Evolutionary conservation across 2,329 filamentous ascomycete species (phyloP), one percentile per base, ranked within the genome.

Genomic region (Metarhizium robertsii): DNA sequence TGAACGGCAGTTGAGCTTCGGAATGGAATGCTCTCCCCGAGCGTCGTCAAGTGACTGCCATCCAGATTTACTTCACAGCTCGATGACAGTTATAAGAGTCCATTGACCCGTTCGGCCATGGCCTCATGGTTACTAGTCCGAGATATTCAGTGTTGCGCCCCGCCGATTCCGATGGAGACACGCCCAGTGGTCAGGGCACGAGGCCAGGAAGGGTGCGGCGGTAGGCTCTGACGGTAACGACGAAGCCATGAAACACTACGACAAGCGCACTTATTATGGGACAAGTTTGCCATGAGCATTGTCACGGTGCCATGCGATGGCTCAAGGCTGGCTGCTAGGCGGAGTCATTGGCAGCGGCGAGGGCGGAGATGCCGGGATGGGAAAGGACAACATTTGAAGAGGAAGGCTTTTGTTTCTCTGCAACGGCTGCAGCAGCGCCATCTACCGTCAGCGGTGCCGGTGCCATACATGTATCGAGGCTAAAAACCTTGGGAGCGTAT

Each of bases 291-390:
- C 54, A 43, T 50, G 30, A 36, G 46, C 36, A 38, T 25, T 56
- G 54, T 56, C 50, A 56, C 46, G 51, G 55, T 56, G 51, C 55
- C 29, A 54, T 50, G 55, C 47, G 38, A 7, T 40, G 25, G 25
- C 52, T 36, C 55, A 56, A 45, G 54, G 51, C 50, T 54, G 47
- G 55, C 55, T 57, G 52, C 51, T 50, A 29, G n/a, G 51, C 47
- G 55, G 55, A 48, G 38, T 8, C 55, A 40, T 52, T 54, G 46
- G 46, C 20, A 14, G 18, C 6, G 14, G 47, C 11, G 38, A 30
- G 18, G n/a, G 50, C 36, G 50, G 50, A 52, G 50, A 52, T 45
- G 51, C 40, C 51, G 38, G 29, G 25, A 30, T 36, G 48, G 48
- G 47, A 46, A 46, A 46, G 34, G 32, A 40, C 18, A 40, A n/a